phyloP scores from a whole-genome alignment of 495 filamentous ascomycete species.

The Lasiosphaeris hirsuta region DNA sequence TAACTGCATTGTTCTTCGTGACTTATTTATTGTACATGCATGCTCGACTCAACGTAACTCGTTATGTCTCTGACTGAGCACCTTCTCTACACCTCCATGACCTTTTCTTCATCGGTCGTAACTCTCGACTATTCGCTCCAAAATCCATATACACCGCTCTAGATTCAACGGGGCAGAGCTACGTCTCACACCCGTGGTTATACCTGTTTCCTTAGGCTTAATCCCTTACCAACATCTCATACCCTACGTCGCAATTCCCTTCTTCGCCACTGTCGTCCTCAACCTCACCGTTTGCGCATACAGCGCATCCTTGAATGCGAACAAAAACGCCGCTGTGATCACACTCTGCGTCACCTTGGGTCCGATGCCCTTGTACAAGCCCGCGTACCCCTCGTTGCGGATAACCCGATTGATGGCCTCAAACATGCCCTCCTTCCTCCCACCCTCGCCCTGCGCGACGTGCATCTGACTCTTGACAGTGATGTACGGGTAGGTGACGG shows the following conservation, averaged over 20 bases:
- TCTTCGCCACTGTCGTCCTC: conserved; percentile 39
- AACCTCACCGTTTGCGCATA: conserved; percentile 54
- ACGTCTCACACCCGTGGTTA: background rate
- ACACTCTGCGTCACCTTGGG: conserved; percentile 96
- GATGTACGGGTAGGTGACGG: conserved; percentile 96
- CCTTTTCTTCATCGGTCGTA: too few species aligned
- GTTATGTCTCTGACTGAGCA: too few species aligned
- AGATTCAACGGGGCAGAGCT: too few species aligned
- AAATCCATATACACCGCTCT: too few species aligned
- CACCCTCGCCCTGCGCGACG: conserved; percentile 67
- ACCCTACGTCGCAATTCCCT: conserved; percentile 35
- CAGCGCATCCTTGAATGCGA: conserved; percentile 92
- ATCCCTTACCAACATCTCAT: background rate
- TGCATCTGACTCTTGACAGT: conserved; percentile 97
- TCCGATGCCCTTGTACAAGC: conserved; percentile 91
- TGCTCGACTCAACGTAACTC: too few species aligned
- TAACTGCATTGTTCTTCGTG: too few species aligned
- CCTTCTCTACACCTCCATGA: too few species aligned
- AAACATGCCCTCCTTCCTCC: conserved; percentile 63
- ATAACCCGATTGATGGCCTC: conserved; percentile 74
- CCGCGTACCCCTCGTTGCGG: conserved; percentile 80
- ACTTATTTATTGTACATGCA: too few species aligned
- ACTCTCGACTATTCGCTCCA: too few species aligned
- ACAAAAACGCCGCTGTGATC: conserved; percentile 91
- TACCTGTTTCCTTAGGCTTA: background rate